Evolutionary conservation across 768 basidiomycete species (phyloP).

Genomic region (Tulasnella sp.): DNA sequence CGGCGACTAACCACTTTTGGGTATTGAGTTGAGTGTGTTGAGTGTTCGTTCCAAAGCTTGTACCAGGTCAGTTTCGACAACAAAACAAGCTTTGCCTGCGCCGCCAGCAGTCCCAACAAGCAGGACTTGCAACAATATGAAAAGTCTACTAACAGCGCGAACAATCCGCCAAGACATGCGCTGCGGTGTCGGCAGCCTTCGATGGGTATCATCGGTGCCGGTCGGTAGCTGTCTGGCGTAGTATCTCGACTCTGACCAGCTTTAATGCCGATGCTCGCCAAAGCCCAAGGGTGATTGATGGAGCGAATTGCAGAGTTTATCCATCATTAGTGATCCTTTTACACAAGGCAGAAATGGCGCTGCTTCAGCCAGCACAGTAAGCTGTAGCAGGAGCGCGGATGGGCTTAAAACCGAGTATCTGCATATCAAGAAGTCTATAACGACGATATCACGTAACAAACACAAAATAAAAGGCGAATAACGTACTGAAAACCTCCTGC

Average conservation of each 20-base stretch:
- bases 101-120: not conserved
- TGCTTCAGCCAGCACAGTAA: too few relatives aligned
- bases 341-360: not conserved
- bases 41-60: not conserved
- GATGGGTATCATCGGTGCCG: not conserved
- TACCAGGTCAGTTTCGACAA: not conserved
- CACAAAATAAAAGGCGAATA: not conserved
- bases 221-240: not conserved
- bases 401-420: not conserved
- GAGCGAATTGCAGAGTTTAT: not conserved
- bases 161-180: not conserved
- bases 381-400: not conserved
- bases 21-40: not conserved
- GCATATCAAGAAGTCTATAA: not conserved
- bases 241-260: not conserved
- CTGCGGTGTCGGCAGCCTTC: not conserved
- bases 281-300: not conserved
- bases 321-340: not conserved
- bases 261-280: not conserved
- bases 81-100: not conserved
- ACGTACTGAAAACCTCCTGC: not conserved
- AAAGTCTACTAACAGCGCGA: not conserved
- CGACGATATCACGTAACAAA: not conserved
- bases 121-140: not conserved
- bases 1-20: not conserved